A percentile compares a stretch with the other conserved stretches of the same genome.
Conservation (phyloP, 2,329 filamentous ascomycete species). For the Helotiales sp. region DNA sequence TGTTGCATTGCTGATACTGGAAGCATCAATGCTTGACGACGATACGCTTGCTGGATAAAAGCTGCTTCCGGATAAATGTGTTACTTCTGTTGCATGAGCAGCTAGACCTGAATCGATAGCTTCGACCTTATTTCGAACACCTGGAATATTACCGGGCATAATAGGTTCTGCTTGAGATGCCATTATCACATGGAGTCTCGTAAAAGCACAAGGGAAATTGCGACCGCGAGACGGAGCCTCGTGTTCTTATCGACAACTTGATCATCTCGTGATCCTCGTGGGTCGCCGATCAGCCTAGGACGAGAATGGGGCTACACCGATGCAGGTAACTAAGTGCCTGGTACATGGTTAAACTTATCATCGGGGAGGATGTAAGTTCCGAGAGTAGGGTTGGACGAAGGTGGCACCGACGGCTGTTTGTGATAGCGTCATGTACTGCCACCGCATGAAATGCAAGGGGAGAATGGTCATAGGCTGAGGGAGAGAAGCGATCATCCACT, state of each 20-base stretch:
- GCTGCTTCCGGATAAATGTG: not conserved
- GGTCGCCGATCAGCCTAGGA: not conserved
- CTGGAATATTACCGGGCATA: not conserved
- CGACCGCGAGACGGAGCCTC: not conserved
- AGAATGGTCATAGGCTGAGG: too few species aligned
- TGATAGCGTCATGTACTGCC: conserved; percentile 3
- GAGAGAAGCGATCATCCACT: not conserved
- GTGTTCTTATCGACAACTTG: not conserved
- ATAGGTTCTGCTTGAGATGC: not conserved
- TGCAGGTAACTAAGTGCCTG: not conserved
- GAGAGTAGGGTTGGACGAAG: not conserved
- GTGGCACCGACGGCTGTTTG: not conserved
- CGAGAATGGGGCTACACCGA: not conserved
- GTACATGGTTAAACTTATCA: not conserved
- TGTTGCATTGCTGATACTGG: not conserved
- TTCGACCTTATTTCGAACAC: not conserved
- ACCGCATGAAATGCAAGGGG: not conserved
- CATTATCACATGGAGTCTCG: not conserved
- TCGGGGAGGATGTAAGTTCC: not conserved
- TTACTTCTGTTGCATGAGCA: not conserved
- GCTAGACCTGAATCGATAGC: not conserved
- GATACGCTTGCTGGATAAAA: not conserved
- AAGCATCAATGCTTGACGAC: not conserved
- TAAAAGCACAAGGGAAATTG: not conserved
- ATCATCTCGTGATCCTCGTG: not conserved